phyloP scores from a whole-genome alignment of 208 protist genomes.

The Acanthamoeba royreba region DNA sequence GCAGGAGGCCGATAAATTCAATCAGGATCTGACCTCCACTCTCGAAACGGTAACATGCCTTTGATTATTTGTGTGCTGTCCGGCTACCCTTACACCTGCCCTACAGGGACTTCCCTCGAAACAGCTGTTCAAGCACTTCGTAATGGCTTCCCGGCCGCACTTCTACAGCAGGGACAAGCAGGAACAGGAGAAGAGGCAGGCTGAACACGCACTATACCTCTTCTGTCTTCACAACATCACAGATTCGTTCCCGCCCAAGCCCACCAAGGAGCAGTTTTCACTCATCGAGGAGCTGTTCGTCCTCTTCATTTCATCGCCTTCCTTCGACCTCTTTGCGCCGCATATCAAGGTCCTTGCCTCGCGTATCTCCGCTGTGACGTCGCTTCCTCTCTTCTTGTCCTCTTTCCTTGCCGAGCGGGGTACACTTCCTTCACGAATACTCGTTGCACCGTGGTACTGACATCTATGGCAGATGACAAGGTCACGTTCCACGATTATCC shows the following conservation, averaged over 20 bases:
- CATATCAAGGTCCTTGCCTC: background rate
- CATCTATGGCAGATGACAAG: slow-evolving; percentile 3
- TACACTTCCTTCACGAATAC: background rate
- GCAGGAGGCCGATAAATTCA: background rate
- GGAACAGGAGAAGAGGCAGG: background rate
- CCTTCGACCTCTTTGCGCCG: background rate
- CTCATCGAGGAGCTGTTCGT: background rate
- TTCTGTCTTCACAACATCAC: slow-evolving; percentile 19
- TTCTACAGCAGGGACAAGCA: background rate
- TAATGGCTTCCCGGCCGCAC: background rate
- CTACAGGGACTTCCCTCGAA: background rate
- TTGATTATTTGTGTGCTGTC: background rate
- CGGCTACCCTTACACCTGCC: background rate
- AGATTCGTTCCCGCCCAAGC: background rate
- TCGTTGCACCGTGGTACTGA: background rate
- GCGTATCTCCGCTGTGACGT: background rate
- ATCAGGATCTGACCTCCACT: background rate
- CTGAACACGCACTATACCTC: background rate
- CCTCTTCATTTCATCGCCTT: background rate
- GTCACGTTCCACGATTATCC: background rate
- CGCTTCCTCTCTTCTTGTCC: slow-evolving; percentile 1
- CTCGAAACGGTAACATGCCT: background rate
- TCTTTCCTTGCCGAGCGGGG: background rate
- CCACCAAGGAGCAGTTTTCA: background rate
- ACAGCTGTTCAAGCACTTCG: background rate